These are phyloP conservation scores for Sphagnum magellanicum DNA, from an alignment of 228 moss, liverwort and hornwort genomes.

Conservation along the genomic window DNA sequence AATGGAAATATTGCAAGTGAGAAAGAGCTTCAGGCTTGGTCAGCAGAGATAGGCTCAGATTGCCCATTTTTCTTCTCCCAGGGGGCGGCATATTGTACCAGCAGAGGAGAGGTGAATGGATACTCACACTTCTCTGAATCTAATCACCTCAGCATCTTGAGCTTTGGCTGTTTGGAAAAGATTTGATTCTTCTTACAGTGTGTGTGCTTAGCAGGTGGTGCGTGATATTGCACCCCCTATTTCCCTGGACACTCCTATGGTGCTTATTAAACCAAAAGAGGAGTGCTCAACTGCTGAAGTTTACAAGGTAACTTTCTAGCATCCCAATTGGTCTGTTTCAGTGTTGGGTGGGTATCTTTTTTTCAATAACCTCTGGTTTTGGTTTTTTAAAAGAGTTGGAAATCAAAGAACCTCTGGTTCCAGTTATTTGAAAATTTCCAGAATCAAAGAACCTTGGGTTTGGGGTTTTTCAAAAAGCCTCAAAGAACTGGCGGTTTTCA, in stretches of 20 bases:
- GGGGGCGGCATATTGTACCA: constrained; percentile 84
- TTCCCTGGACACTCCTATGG: constrained; percentile 64
- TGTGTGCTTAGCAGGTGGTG: constrained; percentile 44
- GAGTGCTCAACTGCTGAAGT: constrained; percentile 89
- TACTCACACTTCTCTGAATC: not conserved
- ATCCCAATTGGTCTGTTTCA: not conserved
- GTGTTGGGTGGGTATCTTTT: not conserved
- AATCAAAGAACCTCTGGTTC: too few species aligned
- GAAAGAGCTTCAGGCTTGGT: constrained; percentile 84
- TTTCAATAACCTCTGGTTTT: not conserved
- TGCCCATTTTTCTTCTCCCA: constrained; percentile 83
- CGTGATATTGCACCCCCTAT: constrained; percentile 70
- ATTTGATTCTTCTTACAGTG: not conserved
- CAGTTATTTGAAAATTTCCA: too few species aligned
- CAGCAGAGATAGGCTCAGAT: constrained; percentile 82
- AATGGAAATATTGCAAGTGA: constrained; percentile 64
- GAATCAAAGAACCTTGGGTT: too few species aligned
- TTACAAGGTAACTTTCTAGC: constrained; percentile 49
- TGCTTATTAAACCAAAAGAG: constrained; percentile 79
- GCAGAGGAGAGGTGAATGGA: constrained; percentile 67
- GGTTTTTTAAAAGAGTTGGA: too few species aligned
- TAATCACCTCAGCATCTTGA: not conserved
- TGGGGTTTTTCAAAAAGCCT: too few species aligned
- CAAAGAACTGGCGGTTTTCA: too few species aligned
- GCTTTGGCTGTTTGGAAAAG: not conserved